phyloP scores from a whole-genome alignment of 1,284 basidiomycete genomes.

The Malassezia slooffiae region DNA sequence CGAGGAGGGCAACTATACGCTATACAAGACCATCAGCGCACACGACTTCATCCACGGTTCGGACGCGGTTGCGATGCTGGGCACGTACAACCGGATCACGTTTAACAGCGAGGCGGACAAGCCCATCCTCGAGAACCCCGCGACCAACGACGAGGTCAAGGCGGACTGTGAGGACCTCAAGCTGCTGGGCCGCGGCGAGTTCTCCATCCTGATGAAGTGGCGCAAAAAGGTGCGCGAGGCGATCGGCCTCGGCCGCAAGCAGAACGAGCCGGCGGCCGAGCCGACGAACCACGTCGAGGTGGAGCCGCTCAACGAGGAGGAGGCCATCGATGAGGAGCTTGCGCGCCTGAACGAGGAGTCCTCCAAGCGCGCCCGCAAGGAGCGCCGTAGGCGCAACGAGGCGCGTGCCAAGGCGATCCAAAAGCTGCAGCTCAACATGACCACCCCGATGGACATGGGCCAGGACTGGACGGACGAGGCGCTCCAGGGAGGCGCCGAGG shows the following conservation, averaged over 20 bases:
- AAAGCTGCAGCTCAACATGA: conserved; percentile 95
- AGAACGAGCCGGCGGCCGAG: conserved; percentile 18
- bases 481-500: conserved; percentile 26
- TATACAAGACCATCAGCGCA: conserved; percentile 67
- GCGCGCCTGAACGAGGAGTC: conserved; percentile 72
- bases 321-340: conserved; percentile 63
- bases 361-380: conserved; percentile 62
- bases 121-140: conserved; percentile 59
- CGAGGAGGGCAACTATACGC: conserved; percentile 82
- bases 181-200: conserved; percentile 93
- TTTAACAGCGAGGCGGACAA: conserved; percentile 58
- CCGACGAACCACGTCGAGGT: conserved; percentile 51
- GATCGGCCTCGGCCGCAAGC: conserved; percentile 44
- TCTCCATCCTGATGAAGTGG: conserved; percentile 89
- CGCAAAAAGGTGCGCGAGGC: conserved; percentile 59
- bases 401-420: conserved; percentile 74
- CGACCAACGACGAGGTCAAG: conserved; percentile 61
- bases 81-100: conserved; percentile 69
- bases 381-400: conserved; percentile 79
- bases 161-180: conserved; percentile 82
- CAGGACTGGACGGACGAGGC: conserved; percentile 54
- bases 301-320: conserved; percentile 52
- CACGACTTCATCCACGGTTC: conserved; percentile 60
- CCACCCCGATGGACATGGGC: conserved; percentile 86
- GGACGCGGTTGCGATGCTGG: conserved; percentile 60